Evolutionary conservation across 306 rosid species (phyloP).

Genomic region (Lotus japonicus): DNA sequence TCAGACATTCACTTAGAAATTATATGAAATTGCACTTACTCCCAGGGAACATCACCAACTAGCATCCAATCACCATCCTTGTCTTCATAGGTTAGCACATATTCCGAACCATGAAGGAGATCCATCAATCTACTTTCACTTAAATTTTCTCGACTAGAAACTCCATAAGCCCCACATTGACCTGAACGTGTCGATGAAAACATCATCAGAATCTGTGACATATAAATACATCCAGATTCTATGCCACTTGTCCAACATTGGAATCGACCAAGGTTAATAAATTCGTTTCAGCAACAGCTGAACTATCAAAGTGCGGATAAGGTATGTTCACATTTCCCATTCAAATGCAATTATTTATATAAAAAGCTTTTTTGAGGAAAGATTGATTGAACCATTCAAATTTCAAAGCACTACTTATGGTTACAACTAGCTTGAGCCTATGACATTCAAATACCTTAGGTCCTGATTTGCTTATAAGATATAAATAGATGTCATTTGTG

Average conservation of each 20-base stretch:
- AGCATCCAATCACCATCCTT: slow-evolving; percentile 98
- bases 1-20: background rate
- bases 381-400: background rate
- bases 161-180: slow-evolving; percentile 75
- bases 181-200: slow-evolving; percentile 36
- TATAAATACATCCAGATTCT: background rate
- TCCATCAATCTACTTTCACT: slow-evolving; percentile 79
- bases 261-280: background rate
- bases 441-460: background rate
- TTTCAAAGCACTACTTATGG: background rate
- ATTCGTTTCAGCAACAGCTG: background rate
- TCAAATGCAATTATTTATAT: background rate
- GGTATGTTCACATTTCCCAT: background rate
- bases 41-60: slow-evolving; percentile 98
- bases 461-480: background rate
- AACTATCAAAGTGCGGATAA: too few species aligned
- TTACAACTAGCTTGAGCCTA: background rate
- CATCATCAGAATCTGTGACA: background rate
- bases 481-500: background rate
- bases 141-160: slow-evolving; percentile 57
- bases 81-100: slow-evolving; percentile 95
- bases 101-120: slow-evolving; percentile 85
- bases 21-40: slow-evolving; percentile 50
- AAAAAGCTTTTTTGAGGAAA: background rate
- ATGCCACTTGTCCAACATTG: background rate